Base-by-base conservation (phyloP, 2,329 filamentous ascomycete genomes). In the Penicillium oxalicum region DNA sequence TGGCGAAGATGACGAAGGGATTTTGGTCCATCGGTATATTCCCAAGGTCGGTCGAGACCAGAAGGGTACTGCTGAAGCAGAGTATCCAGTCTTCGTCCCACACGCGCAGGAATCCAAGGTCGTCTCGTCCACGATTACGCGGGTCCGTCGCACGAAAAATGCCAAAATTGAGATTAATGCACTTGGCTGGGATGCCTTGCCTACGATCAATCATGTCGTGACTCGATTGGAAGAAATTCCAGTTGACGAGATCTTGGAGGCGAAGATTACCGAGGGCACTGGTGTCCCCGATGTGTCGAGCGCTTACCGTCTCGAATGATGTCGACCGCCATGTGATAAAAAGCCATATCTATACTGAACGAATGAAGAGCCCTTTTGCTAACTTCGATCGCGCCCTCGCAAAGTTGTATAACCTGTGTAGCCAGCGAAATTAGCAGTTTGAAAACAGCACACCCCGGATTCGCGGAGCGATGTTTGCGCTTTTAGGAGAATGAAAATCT, bases 121-220 rank as follows among this genome's bases (percentile, higher is more conserved):
- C 5, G 52, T 63, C 2, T 54, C 58, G 12, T 60, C 61, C 0
- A 58, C 53, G 42, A 49, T 62, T 11, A 62, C 52, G 4, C 50
- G 58, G 7, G 36, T 63, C 13, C 56, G 54, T 1, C 54, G 44
- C 13, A 56, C 75, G 0, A 62, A 58, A 1, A 70, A 70, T 9
- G 75, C 76, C 0, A 69, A 58, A 2, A 62, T 84, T 44, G 63
- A 67, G 44, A 74, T 82, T 46, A 70, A 79, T 35, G 67, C 65
- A 0, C 55, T 75, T 12, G 74, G 79, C 55, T 79, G 75, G 79
- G 68, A 79, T 40, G 67, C 64, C 4, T 60, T 84, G 49, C 82
- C 82, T 0, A 85, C 81, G 2, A 64, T 84, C 45, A 80, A 84
- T 57, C 78, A 84, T 58, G 65, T 85, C 7, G 66, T 79, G 4